Conservation (phyloP, 805 yeast species). For the Clavispora asparagi region DNA sequence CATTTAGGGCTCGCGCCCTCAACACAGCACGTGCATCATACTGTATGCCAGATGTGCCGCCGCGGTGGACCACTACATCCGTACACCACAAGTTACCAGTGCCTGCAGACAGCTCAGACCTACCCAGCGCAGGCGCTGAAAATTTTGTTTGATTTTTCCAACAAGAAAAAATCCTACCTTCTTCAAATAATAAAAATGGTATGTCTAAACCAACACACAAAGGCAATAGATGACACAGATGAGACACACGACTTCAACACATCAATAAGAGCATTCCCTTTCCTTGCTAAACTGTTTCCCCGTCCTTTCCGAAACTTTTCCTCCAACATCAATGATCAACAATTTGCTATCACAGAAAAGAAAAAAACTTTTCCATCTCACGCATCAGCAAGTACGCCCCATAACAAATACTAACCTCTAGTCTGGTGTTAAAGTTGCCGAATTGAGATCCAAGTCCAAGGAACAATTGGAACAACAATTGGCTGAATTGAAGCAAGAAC, state of each 20-base stretch:
- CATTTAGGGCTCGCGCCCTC: conserved; percentile 13
- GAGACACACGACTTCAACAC: not conserved
- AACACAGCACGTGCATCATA: conserved; percentile 1
- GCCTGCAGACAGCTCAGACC: not conserved
- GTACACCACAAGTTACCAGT: not conserved
- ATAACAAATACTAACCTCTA: conserved; percentile 26
- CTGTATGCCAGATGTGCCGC: not conserved
- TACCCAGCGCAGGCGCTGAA: conserved; percentile 8
- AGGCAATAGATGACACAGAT: not conserved
- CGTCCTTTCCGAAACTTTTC: not conserved
- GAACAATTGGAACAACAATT: conserved; percentile 93
- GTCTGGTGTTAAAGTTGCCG: conserved; percentile 93
- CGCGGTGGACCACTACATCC: not conserved
- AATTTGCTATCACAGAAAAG: not conserved
- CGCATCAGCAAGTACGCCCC: not conserved
- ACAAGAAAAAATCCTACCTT: conserved; percentile 3
- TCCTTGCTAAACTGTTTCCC: not conserved
- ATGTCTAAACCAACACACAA: conserved; percentile 7
- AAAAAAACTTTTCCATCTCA: not conserved
- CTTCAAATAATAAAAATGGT: conserved; percentile 18
- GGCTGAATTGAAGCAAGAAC: conserved; percentile 93
- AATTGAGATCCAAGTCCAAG: conserved; percentile 95
- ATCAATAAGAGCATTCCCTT: not conserved
- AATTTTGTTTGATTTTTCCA: conserved; percentile 13
- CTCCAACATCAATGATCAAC: too few relatives aligned